Evolutionary conservation across 306 rosid genomes (phyloP).

Genomic region (Crotalaria pallida): DNA sequence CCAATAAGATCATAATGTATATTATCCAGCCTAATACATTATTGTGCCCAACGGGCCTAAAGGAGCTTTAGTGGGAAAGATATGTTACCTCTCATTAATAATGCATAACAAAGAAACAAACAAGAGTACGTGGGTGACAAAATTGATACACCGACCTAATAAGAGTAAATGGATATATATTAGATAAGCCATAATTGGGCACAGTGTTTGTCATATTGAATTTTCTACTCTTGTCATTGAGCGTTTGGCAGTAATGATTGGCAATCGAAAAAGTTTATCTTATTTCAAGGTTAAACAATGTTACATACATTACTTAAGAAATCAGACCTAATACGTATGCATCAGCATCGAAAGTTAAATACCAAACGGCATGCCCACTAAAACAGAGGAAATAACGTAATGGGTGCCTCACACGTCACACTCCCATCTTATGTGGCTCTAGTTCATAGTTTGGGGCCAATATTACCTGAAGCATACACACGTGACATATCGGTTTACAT

Average conservation of each 20-base stretch:
- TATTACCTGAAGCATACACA: neutral
- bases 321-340: neutral
- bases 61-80: neutral
- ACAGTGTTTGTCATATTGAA: neutral
- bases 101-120: neutral
- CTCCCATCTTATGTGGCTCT: neutral
- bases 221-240: neutral
- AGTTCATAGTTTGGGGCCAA: neutral
- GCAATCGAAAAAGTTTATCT: neutral
- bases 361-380: neutral
- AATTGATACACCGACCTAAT: neutral
- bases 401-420: constrained; percentile 13
- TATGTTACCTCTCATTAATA: neutral
- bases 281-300: neutral
- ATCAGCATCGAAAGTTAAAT: neutral
- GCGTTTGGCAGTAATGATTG: neutral
- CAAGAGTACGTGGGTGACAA: neutral
- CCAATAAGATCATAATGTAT: no score
- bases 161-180: neutral
- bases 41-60: no score
- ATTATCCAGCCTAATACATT: no score
- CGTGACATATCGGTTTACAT: no score
- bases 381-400: neutral
- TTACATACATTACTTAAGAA: neutral
- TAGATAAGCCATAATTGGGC: neutral